These are phyloP conservation scores for Dichomitus squalens DNA, from an alignment of 1,284 basidiomycete genomes.

Conservation along the genomic window DNA sequence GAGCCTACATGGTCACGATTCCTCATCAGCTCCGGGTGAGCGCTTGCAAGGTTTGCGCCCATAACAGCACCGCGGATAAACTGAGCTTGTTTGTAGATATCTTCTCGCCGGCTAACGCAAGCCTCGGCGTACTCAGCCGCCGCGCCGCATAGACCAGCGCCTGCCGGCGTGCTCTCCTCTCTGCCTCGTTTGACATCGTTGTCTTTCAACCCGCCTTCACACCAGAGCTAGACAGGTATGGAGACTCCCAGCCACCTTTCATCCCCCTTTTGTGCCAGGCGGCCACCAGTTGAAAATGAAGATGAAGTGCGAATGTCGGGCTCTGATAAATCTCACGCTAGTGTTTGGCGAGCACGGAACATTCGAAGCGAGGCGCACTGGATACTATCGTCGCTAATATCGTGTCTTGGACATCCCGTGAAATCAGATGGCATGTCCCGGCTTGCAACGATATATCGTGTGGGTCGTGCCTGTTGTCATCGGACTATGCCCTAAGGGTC, in stretches of 20 bases:
- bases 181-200: background rate
- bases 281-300: background rate
- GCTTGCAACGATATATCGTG: background rate
- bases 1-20: constrained; percentile 3
- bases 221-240: background rate
- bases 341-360: constrained; percentile 8
- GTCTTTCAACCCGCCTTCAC: no score
- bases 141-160: background rate
- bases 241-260: background rate
- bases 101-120: background rate
- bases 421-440: background rate
- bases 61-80: background rate
- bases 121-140: background rate
- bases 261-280: background rate
- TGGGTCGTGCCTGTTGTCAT: background rate
- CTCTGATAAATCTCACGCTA: constrained; percentile 13
- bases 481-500: background rate
- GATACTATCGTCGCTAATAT: constrained; percentile 5
- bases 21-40: background rate
- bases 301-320: background rate
- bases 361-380: constrained; percentile 7
- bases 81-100: background rate
- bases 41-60: constrained; percentile 1
- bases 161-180: background rate
- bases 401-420: no score